These are phyloP conservation scores for Talaromyces albobiverticillius DNA, from an alignment of 2,329 filamentous ascomycete species.

Conservation along the genomic window DNA sequence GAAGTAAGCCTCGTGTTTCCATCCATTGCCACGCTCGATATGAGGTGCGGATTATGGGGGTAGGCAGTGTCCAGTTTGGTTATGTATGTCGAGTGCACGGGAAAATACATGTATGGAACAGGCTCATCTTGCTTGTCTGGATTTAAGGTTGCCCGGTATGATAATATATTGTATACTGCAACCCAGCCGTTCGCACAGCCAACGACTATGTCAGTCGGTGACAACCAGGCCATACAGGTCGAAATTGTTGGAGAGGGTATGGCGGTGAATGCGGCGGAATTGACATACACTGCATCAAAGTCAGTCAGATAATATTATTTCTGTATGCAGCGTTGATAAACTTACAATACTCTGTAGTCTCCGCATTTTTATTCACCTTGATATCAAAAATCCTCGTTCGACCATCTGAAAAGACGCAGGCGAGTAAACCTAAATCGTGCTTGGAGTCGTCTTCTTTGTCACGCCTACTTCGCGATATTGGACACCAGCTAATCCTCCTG, in stretches of 20 bases:
- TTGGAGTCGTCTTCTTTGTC: constrained; percentile 28
- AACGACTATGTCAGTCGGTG: constrained; percentile 52
- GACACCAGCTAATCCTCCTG: constrained; percentile 57
- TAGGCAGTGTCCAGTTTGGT: constrained; percentile 47
- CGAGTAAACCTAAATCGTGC: constrained; percentile 51
- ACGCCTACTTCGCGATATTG: constrained; percentile 36
- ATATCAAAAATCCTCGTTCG: constrained; percentile 54
- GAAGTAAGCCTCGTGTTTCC: constrained; percentile 57
- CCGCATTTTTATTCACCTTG: constrained; percentile 26
- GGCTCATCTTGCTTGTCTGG: constrained; percentile 16
- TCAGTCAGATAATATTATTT: neutral
- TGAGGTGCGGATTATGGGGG: constrained; percentile 51
- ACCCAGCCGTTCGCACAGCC: constrained; percentile 57
- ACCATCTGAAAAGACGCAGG: constrained; percentile 59
- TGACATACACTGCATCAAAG: constrained; percentile 37
- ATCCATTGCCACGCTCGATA: constrained; percentile 54
- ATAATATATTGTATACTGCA: constrained; percentile 50
- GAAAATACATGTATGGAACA: constrained; percentile 35
- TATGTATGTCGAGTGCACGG: constrained; percentile 37
- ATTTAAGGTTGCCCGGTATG: constrained; percentile 14
- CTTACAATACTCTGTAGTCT: constrained; percentile 33
- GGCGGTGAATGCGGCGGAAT: constrained; percentile 47
- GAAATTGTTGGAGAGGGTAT: constrained; percentile 51
- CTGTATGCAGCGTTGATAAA: neutral
- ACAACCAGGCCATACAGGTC: constrained; percentile 58